Percentiles rank a stretch among this genome's conserved stretches.
Conservation (phyloP, 768 basidiomycete genomes). For the Mycena pura region DNA sequence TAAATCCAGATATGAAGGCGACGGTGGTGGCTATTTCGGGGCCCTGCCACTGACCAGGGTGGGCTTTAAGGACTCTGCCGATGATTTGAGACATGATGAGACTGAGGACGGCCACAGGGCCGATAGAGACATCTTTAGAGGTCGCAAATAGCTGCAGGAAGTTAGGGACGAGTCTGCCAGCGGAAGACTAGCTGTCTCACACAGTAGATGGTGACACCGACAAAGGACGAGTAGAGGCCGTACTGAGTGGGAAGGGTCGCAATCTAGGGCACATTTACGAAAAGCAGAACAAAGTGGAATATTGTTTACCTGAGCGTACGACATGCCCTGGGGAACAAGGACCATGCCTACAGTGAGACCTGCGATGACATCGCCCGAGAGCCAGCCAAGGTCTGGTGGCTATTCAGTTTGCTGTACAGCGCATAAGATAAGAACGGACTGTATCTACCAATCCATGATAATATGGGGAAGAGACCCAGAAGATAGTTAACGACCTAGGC, state of each 20-base stretch:
- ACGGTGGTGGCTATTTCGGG: slow-evolving; percentile 85
- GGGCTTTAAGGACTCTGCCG: slow-evolving; percentile 57
- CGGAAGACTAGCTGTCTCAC: slow-evolving; percentile 47
- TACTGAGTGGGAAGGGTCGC: slow-evolving; percentile 88
- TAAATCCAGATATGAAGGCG: slow-evolving; percentile 89
- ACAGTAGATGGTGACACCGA: slow-evolving; percentile 86
- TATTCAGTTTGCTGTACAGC: background rate
- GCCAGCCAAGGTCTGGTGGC: slow-evolving; percentile 76
- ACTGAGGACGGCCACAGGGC: slow-evolving; percentile 99
- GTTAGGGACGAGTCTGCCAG: slow-evolving; percentile 6
- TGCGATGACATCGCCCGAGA: slow-evolving; percentile 86
- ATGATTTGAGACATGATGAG: slow-evolving; percentile 86
- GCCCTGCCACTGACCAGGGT: slow-evolving; percentile 64
- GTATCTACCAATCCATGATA: slow-evolving; percentile 87
- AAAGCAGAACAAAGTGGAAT: background rate
- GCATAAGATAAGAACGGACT: slow-evolving; percentile 53
- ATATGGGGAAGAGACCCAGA: slow-evolving; percentile 79
- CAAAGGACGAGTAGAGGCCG: slow-evolving; percentile 93
- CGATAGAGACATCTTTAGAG: slow-evolving; percentile 98
- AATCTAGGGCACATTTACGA: slow-evolving; percentile 53
- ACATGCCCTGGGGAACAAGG: slow-evolving; percentile 93
- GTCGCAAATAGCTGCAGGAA: slow-evolving; percentile 85
- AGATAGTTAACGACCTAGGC: slow-evolving; percentile 69
- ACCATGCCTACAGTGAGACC: slow-evolving; percentile 95
- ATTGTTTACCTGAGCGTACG: slow-evolving; percentile 71